phyloP scores from a whole-genome alignment of 768 basidiomycete species.

The Phlebiopsis gigantea region DNA sequence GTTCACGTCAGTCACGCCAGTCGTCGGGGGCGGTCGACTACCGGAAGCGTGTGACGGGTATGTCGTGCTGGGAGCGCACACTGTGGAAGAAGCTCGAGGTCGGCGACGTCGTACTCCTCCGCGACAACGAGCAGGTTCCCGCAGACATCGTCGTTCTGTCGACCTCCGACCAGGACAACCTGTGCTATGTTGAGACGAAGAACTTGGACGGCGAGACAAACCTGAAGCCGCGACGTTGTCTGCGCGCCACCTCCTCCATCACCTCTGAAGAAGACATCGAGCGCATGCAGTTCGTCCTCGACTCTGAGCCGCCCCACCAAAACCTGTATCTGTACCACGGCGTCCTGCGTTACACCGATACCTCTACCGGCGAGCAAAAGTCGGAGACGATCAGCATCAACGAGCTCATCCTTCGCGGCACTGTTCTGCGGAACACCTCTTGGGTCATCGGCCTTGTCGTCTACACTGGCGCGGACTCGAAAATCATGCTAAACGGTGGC shows the following conservation, averaged over 20 bases:
- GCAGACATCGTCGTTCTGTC: constrained; percentile 92
- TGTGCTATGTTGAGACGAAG: constrained; percentile 97
- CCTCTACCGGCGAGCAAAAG: constrained; percentile 43
- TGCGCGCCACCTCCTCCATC: constrained; percentile 72
- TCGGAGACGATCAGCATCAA: constrained; percentile 82
- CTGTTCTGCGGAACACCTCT: constrained; percentile 80
- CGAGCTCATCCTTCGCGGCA: constrained; percentile 88
- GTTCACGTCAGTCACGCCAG: constrained; percentile 49
- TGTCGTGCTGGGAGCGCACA: constrained; percentile 89
- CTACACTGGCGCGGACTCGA: constrained; percentile 90
- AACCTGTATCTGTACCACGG: constrained; percentile 91
- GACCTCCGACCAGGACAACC: constrained; percentile 84
- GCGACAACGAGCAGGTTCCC: constrained; percentile 94
- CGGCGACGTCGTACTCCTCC: constrained; percentile 87
- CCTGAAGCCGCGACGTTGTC: constrained; percentile 77
- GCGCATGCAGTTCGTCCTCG: constrained; percentile 79
- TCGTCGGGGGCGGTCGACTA: constrained; percentile 80
- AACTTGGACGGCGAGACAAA: constrained; percentile 98
- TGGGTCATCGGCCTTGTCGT: constrained; percentile 95
- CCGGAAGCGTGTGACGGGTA: constrained; percentile 58
- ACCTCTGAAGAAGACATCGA: constrained; percentile 87
- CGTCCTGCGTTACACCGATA: constrained; percentile 70
- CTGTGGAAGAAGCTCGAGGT: constrained; percentile 99
- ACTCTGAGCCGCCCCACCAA: constrained; percentile 90
- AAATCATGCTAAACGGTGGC: constrained; percentile 90